Percentiles rank a stretch among this genome's conserved stretches.
Evolutionary conservation across 768 basidiomycete genomes (phyloP).

Genomic region (Arthromyces matolae): DNA sequence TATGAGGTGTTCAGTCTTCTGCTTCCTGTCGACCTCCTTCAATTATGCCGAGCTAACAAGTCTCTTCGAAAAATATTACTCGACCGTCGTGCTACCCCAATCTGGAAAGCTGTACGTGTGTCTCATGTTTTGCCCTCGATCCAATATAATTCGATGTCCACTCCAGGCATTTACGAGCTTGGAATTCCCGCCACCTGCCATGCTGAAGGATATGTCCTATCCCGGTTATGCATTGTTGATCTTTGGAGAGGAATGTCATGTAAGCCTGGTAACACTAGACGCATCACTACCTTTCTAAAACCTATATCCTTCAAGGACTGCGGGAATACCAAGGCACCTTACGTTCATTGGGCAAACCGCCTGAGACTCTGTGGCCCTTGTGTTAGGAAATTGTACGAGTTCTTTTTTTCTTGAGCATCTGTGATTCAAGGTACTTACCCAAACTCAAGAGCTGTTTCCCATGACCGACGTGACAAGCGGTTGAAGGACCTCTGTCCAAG

Average conservation of each 20-base stretch:
- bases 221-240: constrained; percentile 31
- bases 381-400: not conserved
- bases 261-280: constrained; percentile 14
- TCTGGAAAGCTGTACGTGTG: constrained; percentile 32
- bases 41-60: constrained; percentile 34
- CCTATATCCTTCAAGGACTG: constrained; percentile 14
- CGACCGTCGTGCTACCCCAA: constrained; percentile 13
- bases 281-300: not conserved
- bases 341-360: constrained; percentile 18
- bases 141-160: not conserved
- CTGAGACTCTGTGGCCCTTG: constrained; percentile 15
- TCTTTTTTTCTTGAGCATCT: not conserved
- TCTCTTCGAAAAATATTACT: constrained; percentile 31
- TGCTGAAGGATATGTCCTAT: constrained; percentile 29
- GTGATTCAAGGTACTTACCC: not conserved
- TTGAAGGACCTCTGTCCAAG: not conserved
- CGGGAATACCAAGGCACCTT: not conserved
- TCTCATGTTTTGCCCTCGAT: not conserved
- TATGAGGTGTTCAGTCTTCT: constrained; percentile 37
- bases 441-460: too few species aligned
- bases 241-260: constrained; percentile 32
- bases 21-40: constrained; percentile 38
- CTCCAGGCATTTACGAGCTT: constrained; percentile 22
- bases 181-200: constrained; percentile 16
- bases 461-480: too few species aligned